phyloP scores from a whole-genome alignment of 805 yeast genomes.

The Starmerella apicola region DNA sequence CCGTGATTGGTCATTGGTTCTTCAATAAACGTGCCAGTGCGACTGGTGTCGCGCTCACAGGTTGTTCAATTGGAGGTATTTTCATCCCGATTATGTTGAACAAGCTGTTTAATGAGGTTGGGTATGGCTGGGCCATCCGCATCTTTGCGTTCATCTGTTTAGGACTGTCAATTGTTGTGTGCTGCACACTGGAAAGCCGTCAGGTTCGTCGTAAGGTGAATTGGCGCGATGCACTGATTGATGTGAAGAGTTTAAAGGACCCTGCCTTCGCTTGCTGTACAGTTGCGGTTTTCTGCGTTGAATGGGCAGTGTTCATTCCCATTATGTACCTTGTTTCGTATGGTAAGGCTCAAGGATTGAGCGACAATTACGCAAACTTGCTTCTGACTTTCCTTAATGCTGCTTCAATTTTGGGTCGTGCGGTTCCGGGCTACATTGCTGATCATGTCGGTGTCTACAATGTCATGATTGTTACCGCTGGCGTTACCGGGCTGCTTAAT shows the following conservation, averaged over 20 bases:
- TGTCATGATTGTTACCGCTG: conserved; percentile 38
- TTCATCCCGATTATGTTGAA: conserved; percentile 45
- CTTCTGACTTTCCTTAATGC: conserved; percentile 39
- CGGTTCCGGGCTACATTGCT: conserved; percentile 44
- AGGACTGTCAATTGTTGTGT: conserved; percentile 24
- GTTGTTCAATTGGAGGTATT: conserved; percentile 58
- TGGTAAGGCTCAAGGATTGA: conserved; percentile 39
- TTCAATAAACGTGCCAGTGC: conserved; percentile 43
- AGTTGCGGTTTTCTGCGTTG: conserved; percentile 30
- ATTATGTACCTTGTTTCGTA: conserved; percentile 48
- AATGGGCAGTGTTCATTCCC: conserved; percentile 41
- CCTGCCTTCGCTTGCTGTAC: conserved; percentile 23
- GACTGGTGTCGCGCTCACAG: conserved; percentile 48
- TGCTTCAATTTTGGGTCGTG: conserved; percentile 42
- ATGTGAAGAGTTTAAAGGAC: conserved; percentile 25
- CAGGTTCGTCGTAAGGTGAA: conserved; percentile 11
- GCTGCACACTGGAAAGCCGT: conserved; percentile 32
- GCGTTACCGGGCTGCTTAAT: conserved; percentile 31
- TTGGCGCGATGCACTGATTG: conserved; percentile 24
- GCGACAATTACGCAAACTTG: conserved; percentile 25
- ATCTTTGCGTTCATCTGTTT: conserved; percentile 31
- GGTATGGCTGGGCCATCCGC: conserved; percentile 52
- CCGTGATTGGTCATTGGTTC: conserved; percentile 55
- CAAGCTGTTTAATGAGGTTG: conserved; percentile 34
- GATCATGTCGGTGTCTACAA: conserved; percentile 47